These are phyloP conservation scores for Penicillium vulpinum DNA, from an alignment of 2,329 filamentous ascomycete species.

Conservation along the genomic window DNA sequence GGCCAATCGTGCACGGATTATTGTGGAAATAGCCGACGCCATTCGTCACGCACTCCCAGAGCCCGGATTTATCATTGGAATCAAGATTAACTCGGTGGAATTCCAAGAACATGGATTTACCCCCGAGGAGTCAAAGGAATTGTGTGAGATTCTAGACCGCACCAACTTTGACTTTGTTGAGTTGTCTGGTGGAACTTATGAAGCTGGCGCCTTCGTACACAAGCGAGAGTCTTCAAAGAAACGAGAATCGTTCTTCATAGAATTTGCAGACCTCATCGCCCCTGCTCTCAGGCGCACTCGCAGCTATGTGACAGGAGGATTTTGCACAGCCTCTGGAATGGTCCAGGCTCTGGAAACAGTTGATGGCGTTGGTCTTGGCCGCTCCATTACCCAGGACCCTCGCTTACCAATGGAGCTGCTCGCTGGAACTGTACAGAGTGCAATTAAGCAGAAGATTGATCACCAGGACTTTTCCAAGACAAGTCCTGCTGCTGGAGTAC, in stretches of 20 bases:
- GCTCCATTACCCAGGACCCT: conserved; percentile 55
- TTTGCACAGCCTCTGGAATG: conserved; percentile 60
- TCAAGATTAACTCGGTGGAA: conserved; percentile 17
- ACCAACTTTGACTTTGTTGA: conserved; percentile 51
- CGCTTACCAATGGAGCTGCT: conserved; percentile 27
- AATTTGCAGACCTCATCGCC: conserved; percentile 58
- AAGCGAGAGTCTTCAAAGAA: conserved; percentile 57
- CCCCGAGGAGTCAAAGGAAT: conserved; percentile 21
- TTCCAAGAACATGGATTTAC: conserved; percentile 5
- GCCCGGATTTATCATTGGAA: conserved; percentile 16
- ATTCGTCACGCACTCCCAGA: conserved; percentile 18
- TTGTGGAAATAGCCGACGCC: conserved; percentile 21
- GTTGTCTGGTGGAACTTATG: conserved; percentile 60
- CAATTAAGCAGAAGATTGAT: conserved; percentile 70
- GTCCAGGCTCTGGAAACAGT: conserved; percentile 56
- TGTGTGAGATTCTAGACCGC: conserved; percentile 37
- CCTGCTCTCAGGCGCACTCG: conserved; percentile 33
- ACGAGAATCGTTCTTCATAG: conserved; percentile 60
- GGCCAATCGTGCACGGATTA: conserved; percentile 23
- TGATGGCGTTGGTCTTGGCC: conserved; percentile 61
- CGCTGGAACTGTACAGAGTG: conserved; percentile 36
- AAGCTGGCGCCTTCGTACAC: conserved; percentile 54
- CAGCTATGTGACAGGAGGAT: conserved; percentile 58
- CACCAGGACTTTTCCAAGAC: conserved; percentile 75
- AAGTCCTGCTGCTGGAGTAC: conserved; percentile 40